Conservation (phyloP, 306 rosid species). For the Lathyrus sativus region DNA sequence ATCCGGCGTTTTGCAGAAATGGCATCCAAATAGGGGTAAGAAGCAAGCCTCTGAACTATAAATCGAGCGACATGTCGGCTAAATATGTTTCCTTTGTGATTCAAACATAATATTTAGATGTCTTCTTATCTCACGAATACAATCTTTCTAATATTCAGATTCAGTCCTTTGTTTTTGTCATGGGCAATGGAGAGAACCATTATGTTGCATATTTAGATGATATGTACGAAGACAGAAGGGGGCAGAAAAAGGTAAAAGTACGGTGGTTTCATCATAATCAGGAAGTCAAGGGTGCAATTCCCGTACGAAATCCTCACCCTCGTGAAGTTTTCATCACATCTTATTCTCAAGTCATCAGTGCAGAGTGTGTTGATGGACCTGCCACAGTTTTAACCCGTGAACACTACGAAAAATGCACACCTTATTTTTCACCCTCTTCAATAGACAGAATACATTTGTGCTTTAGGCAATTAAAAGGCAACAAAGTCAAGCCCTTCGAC, state of each 20-base stretch:
- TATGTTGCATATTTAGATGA: conserved; percentile 93
- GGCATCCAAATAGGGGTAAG: conserved; percentile 86
- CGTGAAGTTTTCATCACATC: conserved; percentile 92
- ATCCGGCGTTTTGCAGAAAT: conserved; percentile 76
- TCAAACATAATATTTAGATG: not conserved
- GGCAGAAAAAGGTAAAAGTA: conserved; percentile 91
- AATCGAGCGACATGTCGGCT: too few relatives aligned
- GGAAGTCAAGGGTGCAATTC: conserved; percentile 82
- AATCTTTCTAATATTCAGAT: conserved; percentile 57
- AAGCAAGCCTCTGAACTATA: conserved; percentile 32
- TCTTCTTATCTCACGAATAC: conserved; percentile 29
- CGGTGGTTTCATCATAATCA: conserved; percentile 97
- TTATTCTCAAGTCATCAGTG: conserved; percentile 89
- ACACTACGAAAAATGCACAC: conserved; percentile 71
- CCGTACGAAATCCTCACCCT: conserved; percentile 82
- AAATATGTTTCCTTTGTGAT: not conserved
- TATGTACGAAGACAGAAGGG: conserved; percentile 96
- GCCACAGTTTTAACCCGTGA: conserved; percentile 83
- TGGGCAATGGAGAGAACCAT: conserved; percentile 94
- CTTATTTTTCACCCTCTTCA: conserved; percentile 62
- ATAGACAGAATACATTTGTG: conserved; percentile 74
- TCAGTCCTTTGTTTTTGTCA: conserved; percentile 89
- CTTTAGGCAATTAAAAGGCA: conserved; percentile 83
- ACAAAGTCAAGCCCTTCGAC: conserved; percentile 89
- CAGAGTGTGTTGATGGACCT: conserved; percentile 97